Evolutionary conservation across 2,329 filamentous ascomycete species (phyloP).

Genomic region (Phoma sp.): DNA sequence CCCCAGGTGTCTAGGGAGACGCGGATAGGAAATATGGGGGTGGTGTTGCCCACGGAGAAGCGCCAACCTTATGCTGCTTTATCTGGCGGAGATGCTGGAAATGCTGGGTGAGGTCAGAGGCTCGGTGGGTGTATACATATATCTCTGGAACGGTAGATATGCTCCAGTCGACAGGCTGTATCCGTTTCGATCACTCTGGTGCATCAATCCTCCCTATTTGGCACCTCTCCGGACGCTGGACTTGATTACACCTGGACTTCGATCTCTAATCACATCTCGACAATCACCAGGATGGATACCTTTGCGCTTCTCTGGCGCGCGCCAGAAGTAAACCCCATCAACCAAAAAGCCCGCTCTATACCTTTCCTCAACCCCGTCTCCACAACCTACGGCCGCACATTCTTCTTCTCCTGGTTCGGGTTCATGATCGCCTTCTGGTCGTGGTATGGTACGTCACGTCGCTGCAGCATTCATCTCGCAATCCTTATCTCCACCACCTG

Average conservation of each 20-base stretch:
- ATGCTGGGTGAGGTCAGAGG: constrained; percentile 10
- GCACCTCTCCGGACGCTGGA: not conserved
- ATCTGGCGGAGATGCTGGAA: constrained; percentile 18
- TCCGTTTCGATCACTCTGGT: not conserved
- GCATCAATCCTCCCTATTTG: not conserved
- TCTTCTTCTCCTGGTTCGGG: constrained; percentile 86
- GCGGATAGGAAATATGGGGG: constrained; percentile 8
- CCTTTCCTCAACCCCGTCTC: constrained; percentile 74
- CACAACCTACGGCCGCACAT: constrained; percentile 81
- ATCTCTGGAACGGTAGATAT: not conserved
- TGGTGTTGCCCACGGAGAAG: constrained; percentile 17
- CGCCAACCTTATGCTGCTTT: constrained; percentile 1
- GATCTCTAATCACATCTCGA: not conserved
- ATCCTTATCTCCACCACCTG: constrained; percentile 15
- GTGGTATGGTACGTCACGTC: constrained; percentile 55
- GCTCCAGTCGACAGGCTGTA: not conserved
- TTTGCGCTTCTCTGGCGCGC: constrained; percentile 44
- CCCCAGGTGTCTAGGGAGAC: not conserved
- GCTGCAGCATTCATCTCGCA: not conserved
- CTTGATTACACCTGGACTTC: not conserved
- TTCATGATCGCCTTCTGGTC: constrained; percentile 88
- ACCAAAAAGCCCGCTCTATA: constrained; percentile 77
- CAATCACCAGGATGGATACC: constrained; percentile 20
- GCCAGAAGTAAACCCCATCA: constrained; percentile 81
- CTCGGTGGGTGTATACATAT: constrained; percentile 1